Base-by-base conservation (phyloP, 2,329 filamentous ascomycete species). In the Camptophora hylomeconis region DNA sequence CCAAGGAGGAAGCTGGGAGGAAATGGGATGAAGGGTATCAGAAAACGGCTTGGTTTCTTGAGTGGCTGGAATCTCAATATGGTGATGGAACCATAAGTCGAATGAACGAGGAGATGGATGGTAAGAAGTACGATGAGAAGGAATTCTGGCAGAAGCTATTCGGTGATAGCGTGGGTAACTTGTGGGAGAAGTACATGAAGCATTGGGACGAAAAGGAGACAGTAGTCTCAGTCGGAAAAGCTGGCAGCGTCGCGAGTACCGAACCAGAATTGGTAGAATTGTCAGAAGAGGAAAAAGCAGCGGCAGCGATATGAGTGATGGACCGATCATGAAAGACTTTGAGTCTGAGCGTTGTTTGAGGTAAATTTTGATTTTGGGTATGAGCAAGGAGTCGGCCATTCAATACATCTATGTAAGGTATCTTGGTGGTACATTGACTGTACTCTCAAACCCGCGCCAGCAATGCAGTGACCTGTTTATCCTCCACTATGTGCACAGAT, bases 11-110 rank as follows among this genome's bases (percentile, higher is more conserved):
- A 11, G 17, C 18, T 6, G 43, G 43, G 17, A 67, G 68, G 11
- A 64, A 67, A n/a, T 94, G 86, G 86, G 83, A 93, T 52, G 69
- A 66, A 20, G 86, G 86, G 0, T 95, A 95, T 55, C 78, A 94
- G 59, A 71, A 79, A 41, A 95, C 87, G 5, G 89, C 76, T 1
- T 95, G 82, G 52, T 95, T 95, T 45, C 57, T 95, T 28, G 75
- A 89, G 31, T 93, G 82, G 58, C 57, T 95, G 25, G 86, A 94
- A 56, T 52, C 60, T 19, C 64, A 65, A 26, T 79, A 69, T 41
- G 73, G 72, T 1, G 46, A 52, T 6, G 72, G 69, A 5, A 70
- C 69, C 0, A 63, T 80, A 16, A 59, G 69, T 32, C 64, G 60
- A 32, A 53, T 89, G 27, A 69, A 92, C 46, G 76, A 74, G 46